Percentiles rank a stretch among this genome's conserved stretches.
phyloP scores from a whole-genome alignment of 495 filamentous ascomycete species.

The Neurospora sp. region DNA sequence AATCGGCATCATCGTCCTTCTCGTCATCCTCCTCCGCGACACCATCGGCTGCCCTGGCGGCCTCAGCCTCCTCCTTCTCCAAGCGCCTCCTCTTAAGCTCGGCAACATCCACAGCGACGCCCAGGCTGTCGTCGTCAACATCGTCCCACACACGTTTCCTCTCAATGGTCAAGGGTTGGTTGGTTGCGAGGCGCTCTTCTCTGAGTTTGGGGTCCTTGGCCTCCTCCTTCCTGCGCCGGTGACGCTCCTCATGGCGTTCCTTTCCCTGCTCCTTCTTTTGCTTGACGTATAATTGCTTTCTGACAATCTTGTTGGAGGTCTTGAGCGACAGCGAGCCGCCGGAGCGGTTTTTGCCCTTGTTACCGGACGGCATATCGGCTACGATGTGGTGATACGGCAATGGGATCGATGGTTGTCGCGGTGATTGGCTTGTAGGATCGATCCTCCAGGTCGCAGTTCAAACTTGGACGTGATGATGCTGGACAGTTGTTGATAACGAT shows the following conservation, averaged over 20 bases:
- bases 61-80: slow-evolving; percentile 50
- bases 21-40: slow-evolving; percentile 32
- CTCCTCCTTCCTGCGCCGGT: slow-evolving; percentile 72
- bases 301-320: slow-evolving; percentile 58
- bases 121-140: slow-evolving; percentile 66
- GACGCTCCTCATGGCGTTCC: slow-evolving; percentile 64
- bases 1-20: slow-evolving; percentile 52
- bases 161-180: slow-evolving; percentile 77
- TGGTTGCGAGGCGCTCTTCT: slow-evolving; percentile 58
- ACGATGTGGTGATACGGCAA: neutral
- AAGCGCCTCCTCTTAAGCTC: slow-evolving; percentile 61
- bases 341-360: slow-evolving; percentile 2
- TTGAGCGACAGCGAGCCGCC: slow-evolving; percentile 20
- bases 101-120: slow-evolving; percentile 67
- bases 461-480: neutral
- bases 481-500: neutral
- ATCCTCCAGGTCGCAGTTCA: neutral
- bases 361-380: neutral
- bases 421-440: neutral
- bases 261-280: slow-evolving; percentile 65
- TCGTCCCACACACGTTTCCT: slow-evolving; percentile 91
- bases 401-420: neutral
- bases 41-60: slow-evolving; percentile 34
- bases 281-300: slow-evolving; percentile 64
- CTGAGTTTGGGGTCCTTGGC: slow-evolving; percentile 68